phyloP scores from a whole-genome alignment of 345 rosid genomes.

The Brassica nigra region DNA sequence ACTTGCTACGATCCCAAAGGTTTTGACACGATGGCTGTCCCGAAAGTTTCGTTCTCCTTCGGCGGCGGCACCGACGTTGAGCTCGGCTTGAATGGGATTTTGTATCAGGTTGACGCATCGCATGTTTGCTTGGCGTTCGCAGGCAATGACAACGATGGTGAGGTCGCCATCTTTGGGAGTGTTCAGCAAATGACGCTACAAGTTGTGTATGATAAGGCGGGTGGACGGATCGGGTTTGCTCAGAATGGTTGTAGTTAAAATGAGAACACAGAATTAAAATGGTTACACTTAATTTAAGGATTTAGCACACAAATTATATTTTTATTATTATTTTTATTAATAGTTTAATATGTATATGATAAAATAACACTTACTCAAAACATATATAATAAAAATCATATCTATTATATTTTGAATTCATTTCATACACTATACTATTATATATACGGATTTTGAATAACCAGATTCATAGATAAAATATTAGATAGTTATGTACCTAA shows the following conservation, averaged over 20 bases:
- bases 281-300: background rate
- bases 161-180: background rate
- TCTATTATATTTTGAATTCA: background rate
- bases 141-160: background rate
- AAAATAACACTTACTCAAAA: background rate
- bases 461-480: background rate
- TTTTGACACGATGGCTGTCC: background rate
- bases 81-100: background rate
- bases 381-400: too few relatives aligned
- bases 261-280: background rate
- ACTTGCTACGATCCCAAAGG: background rate
- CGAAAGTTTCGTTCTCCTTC: background rate
- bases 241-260: background rate
- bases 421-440: background rate
- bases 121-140: background rate
- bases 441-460: background rate
- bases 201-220: background rate
- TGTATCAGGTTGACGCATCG: background rate
- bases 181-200: background rate
- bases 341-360: background rate
- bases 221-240: background rate
- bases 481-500: background rate
- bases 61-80: background rate
- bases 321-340: too few relatives aligned
- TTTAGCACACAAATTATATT: background rate